phyloP scores from a whole-genome alignment of 345 rosid genomes.

The Rhodamnia rubescens region DNA sequence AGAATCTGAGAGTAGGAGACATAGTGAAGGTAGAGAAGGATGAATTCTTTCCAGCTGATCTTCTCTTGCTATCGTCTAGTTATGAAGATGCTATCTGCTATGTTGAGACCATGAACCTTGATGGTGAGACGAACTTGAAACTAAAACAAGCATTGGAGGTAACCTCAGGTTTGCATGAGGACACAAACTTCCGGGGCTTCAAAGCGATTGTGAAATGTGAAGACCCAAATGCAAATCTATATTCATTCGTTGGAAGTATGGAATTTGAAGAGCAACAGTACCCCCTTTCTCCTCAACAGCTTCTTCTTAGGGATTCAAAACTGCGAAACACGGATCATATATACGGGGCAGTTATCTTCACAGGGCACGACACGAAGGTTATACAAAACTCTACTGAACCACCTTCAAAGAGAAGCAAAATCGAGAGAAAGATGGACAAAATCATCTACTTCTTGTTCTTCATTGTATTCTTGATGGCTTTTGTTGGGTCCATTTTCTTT shows the following conservation, averaged over 20 bases:
- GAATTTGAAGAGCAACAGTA: constrained; percentile 39
- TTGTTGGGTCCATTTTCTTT: constrained; percentile 66
- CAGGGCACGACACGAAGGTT: constrained; percentile 90
- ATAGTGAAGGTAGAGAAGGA: constrained; percentile 78
- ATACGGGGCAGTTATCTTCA: constrained; percentile 73
- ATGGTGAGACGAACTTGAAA: constrained; percentile 90
- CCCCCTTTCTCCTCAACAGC: constrained; percentile 74
- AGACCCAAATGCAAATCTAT: constrained; percentile 87
- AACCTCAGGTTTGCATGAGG: constrained; percentile 52
- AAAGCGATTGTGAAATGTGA: constrained; percentile 66
- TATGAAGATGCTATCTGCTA: constrained; percentile 79
- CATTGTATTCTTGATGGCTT: constrained; percentile 37
- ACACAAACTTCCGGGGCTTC: constrained; percentile 47
- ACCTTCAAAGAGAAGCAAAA: constrained; percentile 85
- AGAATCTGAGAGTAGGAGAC: constrained; percentile 68
- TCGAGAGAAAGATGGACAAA: constrained; percentile 75
- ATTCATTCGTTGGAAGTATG: constrained; percentile 71
- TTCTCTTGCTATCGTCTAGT: constrained; percentile 68
- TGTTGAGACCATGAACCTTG: constrained; percentile 95
- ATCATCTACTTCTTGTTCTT: constrained; percentile 59
- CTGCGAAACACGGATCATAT: constrained; percentile 75
- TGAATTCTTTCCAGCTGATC: constrained; percentile 79
- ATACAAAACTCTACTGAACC: constrained; percentile 74
- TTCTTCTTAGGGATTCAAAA: constrained; percentile 81
- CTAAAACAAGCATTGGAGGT: constrained; percentile 69